Base-by-base conservation (phyloP, 345 rosid species). In the Noccaea caerulescens region DNA sequence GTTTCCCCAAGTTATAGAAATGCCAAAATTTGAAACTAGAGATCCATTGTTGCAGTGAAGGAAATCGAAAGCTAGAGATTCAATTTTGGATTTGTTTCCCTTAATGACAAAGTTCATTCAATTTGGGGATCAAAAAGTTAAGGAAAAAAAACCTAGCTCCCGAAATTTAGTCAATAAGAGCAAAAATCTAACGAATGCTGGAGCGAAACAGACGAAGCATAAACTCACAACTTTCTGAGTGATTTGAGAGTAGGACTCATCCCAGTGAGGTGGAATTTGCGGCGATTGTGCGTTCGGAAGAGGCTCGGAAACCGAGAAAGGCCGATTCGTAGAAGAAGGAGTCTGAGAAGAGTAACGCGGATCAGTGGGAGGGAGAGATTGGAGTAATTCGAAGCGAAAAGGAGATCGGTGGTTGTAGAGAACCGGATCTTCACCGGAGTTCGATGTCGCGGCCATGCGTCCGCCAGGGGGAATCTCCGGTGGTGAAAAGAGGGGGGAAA, bases 351-450 rank as follows among this genome's bases (percentile, higher is more conserved):
- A 36, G 60, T 46, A 72, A 41, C 20, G 56, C 4, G 70, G 83
- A 59, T 73, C 72, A 3, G 64, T 42, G 9, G 57, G 59, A 27
- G 81, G 55, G 34, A 68, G 71, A 38, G 84, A 73, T 25, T 74
- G 76, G 54, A 80, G 82, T 23, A 80, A 46, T 68, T 76, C 80
- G 32, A 69, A 80, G 49, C 78, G 80, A 68, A 81, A 77, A 41
- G 82, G 84, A 9, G 88, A 64, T 5, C 77, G 76, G n/a, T 69
- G 73, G 30, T 58, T 59, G 7, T 79, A 62, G 20, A 55, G 73
- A 66, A 25, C 68, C 53, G 77, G 88, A 82, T 83, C 86, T 75
- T 79, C 76, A 11, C 78, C 82, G 34, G 84, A 54, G 60, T 80
- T 74, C 14, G 84, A 75, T 84, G 82, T 83, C n/a, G 77, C 53